A percentile compares a stretch with the other conserved stretches of the same genome.
Conservation (phyloP, 345 rosid species). For the Murraya koenigii region DNA sequence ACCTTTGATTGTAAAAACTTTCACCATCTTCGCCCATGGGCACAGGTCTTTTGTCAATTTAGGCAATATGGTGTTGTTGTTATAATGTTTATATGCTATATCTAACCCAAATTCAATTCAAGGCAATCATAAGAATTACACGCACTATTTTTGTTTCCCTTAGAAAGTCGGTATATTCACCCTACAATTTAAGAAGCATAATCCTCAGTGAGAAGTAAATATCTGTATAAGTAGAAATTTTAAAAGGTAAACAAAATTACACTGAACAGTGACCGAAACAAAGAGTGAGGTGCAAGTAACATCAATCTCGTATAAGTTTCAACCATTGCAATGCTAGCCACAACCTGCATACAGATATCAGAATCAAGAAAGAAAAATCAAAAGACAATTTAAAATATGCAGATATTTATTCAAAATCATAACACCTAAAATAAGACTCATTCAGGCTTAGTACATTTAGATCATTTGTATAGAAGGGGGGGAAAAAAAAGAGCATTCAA, state of each 20-base stretch:
- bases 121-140: not conserved
- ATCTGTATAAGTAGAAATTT: not conserved
- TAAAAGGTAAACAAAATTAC: constrained; percentile 45
- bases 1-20: not conserved
- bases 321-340: constrained; percentile 98
- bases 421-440: constrained; percentile 3
- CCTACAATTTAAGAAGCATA: not conserved
- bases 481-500: not conserved
- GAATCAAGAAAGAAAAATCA: constrained; percentile 6
- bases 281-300: constrained; percentile 83
- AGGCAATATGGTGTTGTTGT: not conserved
- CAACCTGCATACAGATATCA: constrained; percentile 56
- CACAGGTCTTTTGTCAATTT: not conserved
- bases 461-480: not conserved
- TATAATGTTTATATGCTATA: not conserved
- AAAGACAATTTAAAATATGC: not conserved
- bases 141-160: not conserved
- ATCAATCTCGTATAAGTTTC: constrained; percentile 95
- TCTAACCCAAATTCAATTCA: not conserved
- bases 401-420: not conserved
- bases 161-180: not conserved
- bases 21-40: not conserved
- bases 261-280: constrained; percentile 85
- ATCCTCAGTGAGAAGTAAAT: constrained; percentile 1
- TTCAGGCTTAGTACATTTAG: not conserved